A percentile compares a stretch with the other conserved stretches of the same genome.
phyloP scores from a whole-genome alignment of 257 asterid species.

The Nicotiana otophora region DNA sequence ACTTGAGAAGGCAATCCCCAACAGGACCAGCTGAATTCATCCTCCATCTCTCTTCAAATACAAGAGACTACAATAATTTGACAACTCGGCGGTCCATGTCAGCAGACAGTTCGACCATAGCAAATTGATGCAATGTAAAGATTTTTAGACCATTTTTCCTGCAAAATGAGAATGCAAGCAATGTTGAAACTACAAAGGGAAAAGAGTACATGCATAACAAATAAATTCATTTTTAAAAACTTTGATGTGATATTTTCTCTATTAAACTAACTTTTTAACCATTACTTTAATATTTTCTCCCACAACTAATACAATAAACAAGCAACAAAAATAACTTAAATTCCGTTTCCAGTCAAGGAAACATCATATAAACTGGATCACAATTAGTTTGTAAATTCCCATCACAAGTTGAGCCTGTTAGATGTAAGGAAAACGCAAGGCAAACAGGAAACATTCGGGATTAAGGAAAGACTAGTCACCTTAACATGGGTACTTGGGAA shows the following conservation, averaged over 20 bases:
- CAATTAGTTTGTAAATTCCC: not conserved
- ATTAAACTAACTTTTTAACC: not conserved
- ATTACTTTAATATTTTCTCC: not conserved
- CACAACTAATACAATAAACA: not conserved
- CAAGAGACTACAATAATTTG: not conserved
- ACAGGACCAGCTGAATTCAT: not conserved
- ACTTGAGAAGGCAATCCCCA: not conserved
- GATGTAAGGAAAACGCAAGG: not conserved
- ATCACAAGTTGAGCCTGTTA: not conserved
- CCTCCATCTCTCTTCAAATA: not conserved
- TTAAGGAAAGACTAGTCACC: slow-evolving; percentile 16
- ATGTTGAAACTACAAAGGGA: not conserved
- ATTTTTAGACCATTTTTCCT: slow-evolving; percentile 13
- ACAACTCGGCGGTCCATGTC: not conserved
- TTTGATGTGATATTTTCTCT: not conserved
- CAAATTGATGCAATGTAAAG: slow-evolving; percentile 12
- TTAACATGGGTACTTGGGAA: slow-evolving; percentile 87
- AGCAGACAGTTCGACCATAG: slow-evolving; percentile 10
- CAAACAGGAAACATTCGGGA: not conserved
- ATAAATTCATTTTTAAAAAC: not conserved
- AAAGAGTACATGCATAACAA: not conserved
- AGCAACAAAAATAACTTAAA: not conserved
- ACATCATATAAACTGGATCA: not conserved
- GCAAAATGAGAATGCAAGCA: not conserved
- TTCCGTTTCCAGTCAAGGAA: not conserved